Evolutionary conservation across 495 filamentous ascomycete species (phyloP).

Genomic region (Staphylotrichum tortipilum): DNA sequence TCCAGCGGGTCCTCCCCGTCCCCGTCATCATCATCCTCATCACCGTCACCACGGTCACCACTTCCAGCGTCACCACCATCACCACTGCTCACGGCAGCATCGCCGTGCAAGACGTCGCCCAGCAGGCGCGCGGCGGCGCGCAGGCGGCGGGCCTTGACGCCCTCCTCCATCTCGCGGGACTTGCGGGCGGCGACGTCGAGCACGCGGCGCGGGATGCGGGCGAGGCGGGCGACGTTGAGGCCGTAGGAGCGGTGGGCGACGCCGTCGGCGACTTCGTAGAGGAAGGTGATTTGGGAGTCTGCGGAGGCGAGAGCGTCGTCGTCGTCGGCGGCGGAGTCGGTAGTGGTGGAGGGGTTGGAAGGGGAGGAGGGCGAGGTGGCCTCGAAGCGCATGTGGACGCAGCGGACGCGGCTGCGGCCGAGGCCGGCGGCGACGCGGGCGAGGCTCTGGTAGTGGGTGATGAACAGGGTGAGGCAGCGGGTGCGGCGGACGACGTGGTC

Average conservation of each 20-base stretch:
- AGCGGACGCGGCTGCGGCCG: constrained; percentile 50
- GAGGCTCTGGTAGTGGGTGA: constrained; percentile 92
- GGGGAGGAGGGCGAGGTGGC: constrained; percentile 23
- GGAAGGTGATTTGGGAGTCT: constrained; percentile 64
- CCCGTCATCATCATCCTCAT: background rate
- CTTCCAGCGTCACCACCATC: no score
- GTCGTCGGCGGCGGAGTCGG: constrained; percentile 3
- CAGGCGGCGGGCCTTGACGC: constrained; percentile 51
- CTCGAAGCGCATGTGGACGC: constrained; percentile 79
- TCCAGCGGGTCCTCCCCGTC: constrained; percentile 31
- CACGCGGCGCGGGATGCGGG: constrained; percentile 66
- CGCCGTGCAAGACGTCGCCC: constrained; percentile 24
- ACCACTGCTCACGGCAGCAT: no score
- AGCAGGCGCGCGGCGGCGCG: constrained; percentile 41
- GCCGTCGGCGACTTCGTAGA: constrained; percentile 78
- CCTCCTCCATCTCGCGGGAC: constrained; percentile 70
- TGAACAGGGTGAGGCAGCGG: constrained; percentile 76
- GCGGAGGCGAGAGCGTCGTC: no score
- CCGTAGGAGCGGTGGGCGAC: constrained; percentile 91
- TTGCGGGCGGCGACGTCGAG: constrained; percentile 71
- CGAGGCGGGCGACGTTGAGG: constrained; percentile 83
- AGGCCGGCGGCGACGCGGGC: constrained; percentile 62
- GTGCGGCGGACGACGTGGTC: constrained; percentile 70
- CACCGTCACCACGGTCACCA: background rate
- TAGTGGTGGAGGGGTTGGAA: background rate